Evolutionary conservation across 164 flowering plant species (phyloP).

Genomic region (Chloranthus sessilifolius): DNA sequence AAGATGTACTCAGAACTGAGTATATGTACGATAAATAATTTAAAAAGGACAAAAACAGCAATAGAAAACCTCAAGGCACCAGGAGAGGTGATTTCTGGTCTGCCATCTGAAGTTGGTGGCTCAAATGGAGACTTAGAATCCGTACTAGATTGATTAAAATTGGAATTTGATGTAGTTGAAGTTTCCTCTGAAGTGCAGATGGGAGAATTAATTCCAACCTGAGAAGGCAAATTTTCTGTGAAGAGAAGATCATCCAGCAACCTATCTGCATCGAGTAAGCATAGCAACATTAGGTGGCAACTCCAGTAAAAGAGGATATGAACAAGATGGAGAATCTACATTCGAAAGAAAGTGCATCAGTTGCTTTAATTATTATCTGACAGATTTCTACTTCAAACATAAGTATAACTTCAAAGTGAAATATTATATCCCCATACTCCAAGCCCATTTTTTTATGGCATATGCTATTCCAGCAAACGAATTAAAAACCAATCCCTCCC

Average conservation of each 20-base stretch:
- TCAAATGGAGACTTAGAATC: constrained; percentile 13
- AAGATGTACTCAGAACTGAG: neutral
- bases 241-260: constrained; percentile 82
- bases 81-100: constrained; percentile 26
- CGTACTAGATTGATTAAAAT: constrained; percentile 26
- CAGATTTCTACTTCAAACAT: too few species aligned
- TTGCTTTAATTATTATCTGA: too few species aligned
- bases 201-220: constrained; percentile 53
- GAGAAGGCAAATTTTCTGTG: constrained; percentile 82
- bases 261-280: constrained; percentile 46
- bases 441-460: too few species aligned
- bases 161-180: constrained; percentile 34
- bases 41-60: neutral
- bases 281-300: constrained; percentile 2
- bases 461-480: too few species aligned
- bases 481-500: too few species aligned
- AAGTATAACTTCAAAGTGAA: too few species aligned
- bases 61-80: constrained; percentile 48
- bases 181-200: constrained; percentile 49
- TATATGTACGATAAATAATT: neutral
- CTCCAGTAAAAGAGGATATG: too few species aligned
- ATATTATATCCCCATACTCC: too few species aligned
- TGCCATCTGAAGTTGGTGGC: constrained; percentile 29
- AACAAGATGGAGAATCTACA: too few species aligned
- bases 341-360: too few species aligned